Evolutionary conservation across 441 rosid species (phyloP).

Genomic region (Erysimum pusillum): DNA sequence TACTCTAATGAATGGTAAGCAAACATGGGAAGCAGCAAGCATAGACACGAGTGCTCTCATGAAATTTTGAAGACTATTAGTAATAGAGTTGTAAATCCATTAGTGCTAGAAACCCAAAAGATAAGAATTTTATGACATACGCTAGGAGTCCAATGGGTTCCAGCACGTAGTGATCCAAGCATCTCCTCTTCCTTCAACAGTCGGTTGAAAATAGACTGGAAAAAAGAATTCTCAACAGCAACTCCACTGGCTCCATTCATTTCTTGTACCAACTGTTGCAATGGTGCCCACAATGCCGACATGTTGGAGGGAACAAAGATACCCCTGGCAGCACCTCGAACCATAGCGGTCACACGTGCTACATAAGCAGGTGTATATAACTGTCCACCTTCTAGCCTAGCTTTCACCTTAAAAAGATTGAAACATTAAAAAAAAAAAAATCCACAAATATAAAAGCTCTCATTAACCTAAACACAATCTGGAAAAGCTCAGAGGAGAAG

Average conservation of each 20-base stretch:
- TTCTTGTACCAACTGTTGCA: constrained; percentile 88
- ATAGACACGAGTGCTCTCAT: constrained; percentile 18
- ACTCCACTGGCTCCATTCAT: constrained; percentile 95
- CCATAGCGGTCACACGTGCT: constrained; percentile 92
- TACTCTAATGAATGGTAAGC: constrained; percentile 14
- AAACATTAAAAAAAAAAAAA: background rate
- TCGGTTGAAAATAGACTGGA: constrained; percentile 86
- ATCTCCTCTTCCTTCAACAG: constrained; percentile 82
- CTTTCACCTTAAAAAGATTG: constrained; percentile 68
- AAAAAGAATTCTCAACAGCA: constrained; percentile 82
- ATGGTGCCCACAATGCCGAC: constrained; percentile 74
- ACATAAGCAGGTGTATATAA: constrained; percentile 96
- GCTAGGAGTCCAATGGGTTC: constrained; percentile 94
- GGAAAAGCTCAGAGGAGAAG: constrained; percentile 17
- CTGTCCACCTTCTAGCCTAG: constrained; percentile 98
- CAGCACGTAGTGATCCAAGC: constrained; percentile 96
- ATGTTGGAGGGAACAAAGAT: constrained; percentile 86
- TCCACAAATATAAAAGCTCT: background rate
- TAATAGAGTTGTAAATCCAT: constrained; percentile 4
- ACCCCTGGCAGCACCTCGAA: constrained; percentile 93
- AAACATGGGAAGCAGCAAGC: constrained; percentile 30
- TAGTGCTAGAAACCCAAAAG: constrained; percentile 22
- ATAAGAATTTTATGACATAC: constrained; percentile 58
- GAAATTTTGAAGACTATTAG: background rate
- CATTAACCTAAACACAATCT: constrained; percentile 11